Conservation (phyloP, 345 rosid genomes). For the Euphorbia pulcherrima region DNA sequence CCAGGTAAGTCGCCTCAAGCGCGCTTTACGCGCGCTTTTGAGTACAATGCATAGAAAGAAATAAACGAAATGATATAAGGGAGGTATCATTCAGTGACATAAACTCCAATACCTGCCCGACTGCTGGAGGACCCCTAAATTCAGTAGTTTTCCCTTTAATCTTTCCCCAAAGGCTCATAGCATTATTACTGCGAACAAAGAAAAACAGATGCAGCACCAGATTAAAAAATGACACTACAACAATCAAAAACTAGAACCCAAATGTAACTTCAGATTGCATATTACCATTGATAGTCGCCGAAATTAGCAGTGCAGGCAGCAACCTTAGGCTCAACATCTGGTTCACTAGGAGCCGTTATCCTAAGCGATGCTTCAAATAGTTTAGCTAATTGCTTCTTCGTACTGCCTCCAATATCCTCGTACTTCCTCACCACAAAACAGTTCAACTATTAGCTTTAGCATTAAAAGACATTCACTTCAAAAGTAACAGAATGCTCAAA, state of each 20-base stretch:
- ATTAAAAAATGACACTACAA: not conserved
- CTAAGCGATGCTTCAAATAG: slow-evolving; percentile 58
- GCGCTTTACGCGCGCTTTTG: no score
- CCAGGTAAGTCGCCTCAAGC: no score
- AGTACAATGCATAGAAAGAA: not conserved
- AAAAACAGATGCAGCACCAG: not conserved
- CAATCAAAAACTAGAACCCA: not conserved
- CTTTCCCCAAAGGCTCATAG: slow-evolving; percentile 76
- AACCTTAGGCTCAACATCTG: slow-evolving; percentile 60
- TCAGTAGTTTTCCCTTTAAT: slow-evolving; percentile 61
- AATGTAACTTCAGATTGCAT: not conserved
- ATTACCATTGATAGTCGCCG: slow-evolving; percentile 94
- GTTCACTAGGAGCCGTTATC: slow-evolving; percentile 52
- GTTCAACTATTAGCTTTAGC: slow-evolving; percentile 1
- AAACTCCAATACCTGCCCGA: slow-evolving; percentile 61
- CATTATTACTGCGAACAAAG: slow-evolving; percentile 69
- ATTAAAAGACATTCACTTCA: not conserved
- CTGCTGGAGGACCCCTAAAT: slow-evolving; percentile 71
- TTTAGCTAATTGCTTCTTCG: slow-evolving; percentile 55
- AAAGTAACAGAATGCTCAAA: not conserved
- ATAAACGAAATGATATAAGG: not conserved
- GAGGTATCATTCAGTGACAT: not conserved
- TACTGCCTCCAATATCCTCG: slow-evolving; percentile 52
- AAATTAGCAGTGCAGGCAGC: slow-evolving; percentile 61
- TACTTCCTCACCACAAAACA: slow-evolving; percentile 31